Evolutionary conservation across 257 asterid species (phyloP).

Genomic region (Solanum sitiens): DNA sequence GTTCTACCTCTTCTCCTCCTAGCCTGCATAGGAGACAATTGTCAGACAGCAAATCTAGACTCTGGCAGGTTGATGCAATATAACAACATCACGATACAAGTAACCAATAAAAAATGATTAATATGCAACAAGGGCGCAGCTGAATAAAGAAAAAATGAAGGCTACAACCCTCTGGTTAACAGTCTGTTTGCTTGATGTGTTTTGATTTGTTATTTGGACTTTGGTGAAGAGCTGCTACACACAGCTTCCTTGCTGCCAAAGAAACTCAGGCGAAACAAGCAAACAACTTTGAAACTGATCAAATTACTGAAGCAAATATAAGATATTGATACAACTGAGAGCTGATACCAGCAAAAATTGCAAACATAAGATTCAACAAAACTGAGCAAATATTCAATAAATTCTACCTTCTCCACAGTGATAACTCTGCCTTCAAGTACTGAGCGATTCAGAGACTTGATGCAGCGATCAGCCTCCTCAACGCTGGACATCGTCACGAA

Average conservation of each 20-base stretch:
- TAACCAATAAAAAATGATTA: background rate
- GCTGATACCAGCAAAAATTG: background rate
- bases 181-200: slow-evolving; percentile 66
- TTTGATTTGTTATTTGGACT: slow-evolving; percentile 62
- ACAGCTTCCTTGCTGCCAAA: slow-evolving; percentile 83
- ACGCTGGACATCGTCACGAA: slow-evolving; percentile 72
- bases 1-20: slow-evolving; percentile 82
- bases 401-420: slow-evolving; percentile 81
- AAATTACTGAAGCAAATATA: background rate
- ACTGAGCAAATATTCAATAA: background rate
- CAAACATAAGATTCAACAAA: background rate
- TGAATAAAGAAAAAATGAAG: slow-evolving; percentile 46
- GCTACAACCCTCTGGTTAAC: slow-evolving; percentile 80
- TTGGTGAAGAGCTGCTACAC: slow-evolving; percentile 97
- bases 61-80: background rate
- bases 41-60: background rate
- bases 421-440: slow-evolving; percentile 84
- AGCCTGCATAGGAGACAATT: slow-evolving; percentile 36
- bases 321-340: background rate
- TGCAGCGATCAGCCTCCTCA: slow-evolving; percentile 65
- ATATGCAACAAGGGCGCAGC: background rate
- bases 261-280: slow-evolving; percentile 48
- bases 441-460: slow-evolving; percentile 71
- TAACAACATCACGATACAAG: background rate
- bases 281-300: slow-evolving; percentile 23